These are phyloP conservation scores for Didymella glomerata DNA, from an alignment of 2,329 filamentous ascomycete species.

Conservation along the genomic window DNA sequence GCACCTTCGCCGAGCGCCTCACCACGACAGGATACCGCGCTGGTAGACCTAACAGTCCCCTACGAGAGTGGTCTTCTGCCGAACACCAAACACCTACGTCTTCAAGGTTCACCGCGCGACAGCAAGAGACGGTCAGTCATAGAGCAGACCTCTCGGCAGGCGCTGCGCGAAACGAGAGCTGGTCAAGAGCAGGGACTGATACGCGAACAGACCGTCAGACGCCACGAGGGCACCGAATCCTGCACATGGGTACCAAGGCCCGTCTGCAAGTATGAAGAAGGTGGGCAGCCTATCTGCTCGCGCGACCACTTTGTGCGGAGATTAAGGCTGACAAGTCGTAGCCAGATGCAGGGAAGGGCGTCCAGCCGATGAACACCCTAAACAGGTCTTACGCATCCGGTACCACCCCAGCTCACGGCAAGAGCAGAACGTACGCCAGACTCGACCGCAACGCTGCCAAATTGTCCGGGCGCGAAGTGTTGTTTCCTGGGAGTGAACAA, in stretches of 20 bases:
- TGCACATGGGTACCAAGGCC: constrained; percentile 6
- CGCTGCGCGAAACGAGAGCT: not conserved
- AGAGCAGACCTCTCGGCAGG: not conserved
- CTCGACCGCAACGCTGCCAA: constrained; percentile 4
- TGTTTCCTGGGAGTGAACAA: too few relatives aligned
- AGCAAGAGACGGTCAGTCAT: constrained; percentile 15
- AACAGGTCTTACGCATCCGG: not conserved
- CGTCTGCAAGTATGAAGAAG: constrained; percentile 10
- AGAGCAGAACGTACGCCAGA: constrained; percentile 29
- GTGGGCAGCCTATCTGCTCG: constrained; percentile 1
- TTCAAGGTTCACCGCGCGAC: not conserved
- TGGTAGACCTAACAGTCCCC: not conserved
- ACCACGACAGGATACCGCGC: not conserved
- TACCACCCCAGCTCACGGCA: constrained; percentile 4
- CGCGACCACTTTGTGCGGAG: not conserved
- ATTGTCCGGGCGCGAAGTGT: too few relatives aligned
- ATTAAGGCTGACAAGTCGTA: constrained; percentile 15
- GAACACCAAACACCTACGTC: not conserved
- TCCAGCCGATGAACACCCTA: constrained; percentile 27
- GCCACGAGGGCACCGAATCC: constrained; percentile 28
- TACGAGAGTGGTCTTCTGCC: constrained; percentile 1
- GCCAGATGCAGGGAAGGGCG: constrained; percentile 27
- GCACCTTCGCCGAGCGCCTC: not conserved
- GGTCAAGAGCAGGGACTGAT: constrained; percentile 21
- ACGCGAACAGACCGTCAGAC: constrained; percentile 24